Conservation (phyloP, 371 early-diverging fungal genomes). For the Parasitella parasitica region DNA sequence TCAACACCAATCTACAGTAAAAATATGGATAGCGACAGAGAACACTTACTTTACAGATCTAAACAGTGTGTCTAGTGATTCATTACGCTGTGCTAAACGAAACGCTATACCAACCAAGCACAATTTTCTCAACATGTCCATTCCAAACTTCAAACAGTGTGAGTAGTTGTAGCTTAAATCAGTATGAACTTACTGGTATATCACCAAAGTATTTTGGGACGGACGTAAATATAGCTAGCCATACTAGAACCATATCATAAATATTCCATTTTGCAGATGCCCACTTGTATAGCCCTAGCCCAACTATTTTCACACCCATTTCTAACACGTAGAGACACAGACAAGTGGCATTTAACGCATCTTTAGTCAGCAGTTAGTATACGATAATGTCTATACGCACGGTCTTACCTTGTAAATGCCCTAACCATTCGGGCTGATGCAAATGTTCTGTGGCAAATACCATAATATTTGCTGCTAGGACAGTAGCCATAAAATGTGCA, state of each 20-base stretch:
- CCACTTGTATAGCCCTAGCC: constrained; percentile 51
- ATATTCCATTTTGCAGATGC: constrained; percentile 49
- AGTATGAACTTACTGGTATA: constrained; percentile 19
- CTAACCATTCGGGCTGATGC: constrained; percentile 33
- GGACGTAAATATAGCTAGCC: constrained; percentile 25
- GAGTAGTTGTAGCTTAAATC: neutral
- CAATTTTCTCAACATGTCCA: constrained; percentile 25
- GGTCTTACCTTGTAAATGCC: constrained; percentile 22
- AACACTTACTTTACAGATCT: constrained; percentile 43
- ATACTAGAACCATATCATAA: constrained; percentile 41
- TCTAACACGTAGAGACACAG: constrained; percentile 43
- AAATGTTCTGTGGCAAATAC: constrained; percentile 43
- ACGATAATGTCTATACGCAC: neutral
- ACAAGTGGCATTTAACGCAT: constrained; percentile 29
- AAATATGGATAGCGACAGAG: neutral
- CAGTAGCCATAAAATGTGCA: constrained; percentile 34
- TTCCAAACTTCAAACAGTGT: neutral
- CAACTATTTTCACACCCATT: constrained; percentile 41
- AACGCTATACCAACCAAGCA: constrained; percentile 46
- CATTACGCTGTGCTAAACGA: constrained; percentile 50
- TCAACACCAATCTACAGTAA: neutral
- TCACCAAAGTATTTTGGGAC: constrained; percentile 26
- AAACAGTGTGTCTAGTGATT: constrained; percentile 50
- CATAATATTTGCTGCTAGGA: constrained; percentile 35
- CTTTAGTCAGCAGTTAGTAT: neutral